Evolutionary conservation across 164 flowering plant species (phyloP).

Genomic region (Nymphaea thermarum): DNA sequence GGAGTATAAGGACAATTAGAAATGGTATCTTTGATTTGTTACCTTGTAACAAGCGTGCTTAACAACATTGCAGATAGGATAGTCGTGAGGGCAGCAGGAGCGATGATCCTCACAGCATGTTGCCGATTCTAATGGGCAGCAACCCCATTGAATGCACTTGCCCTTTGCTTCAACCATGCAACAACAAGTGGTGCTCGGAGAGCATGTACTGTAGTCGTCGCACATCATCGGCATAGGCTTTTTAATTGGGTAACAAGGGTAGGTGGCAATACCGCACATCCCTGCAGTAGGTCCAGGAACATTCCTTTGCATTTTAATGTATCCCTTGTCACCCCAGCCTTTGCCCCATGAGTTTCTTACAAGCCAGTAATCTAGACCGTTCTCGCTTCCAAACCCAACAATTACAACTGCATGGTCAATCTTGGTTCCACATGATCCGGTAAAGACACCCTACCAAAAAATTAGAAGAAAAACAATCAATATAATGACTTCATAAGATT

Average conservation of each 20-base stretch:
- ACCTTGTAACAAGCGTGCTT: constrained; percentile 48
- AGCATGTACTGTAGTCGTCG: constrained; percentile 45
- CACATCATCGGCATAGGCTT: constrained; percentile 46
- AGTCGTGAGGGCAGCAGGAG: constrained; percentile 92
- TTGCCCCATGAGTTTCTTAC: constrained; percentile 7
- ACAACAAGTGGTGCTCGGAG: constrained; percentile 67
- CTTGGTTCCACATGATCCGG: constrained; percentile 6
- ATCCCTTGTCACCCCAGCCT: constrained; percentile 6
- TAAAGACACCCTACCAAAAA: constrained; percentile 22
- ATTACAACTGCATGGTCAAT: constrained; percentile 4
- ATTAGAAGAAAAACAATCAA: too few relatives aligned
- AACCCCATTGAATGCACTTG: constrained; percentile 85
- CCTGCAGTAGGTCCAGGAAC: constrained; percentile 19
- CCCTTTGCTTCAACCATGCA: constrained; percentile 37
- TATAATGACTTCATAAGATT: neutral
- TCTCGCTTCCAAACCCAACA: constrained; percentile 6
- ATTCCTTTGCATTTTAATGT: constrained; percentile 22
- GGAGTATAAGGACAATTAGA: constrained; percentile 39
- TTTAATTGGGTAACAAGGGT: constrained; percentile 72
- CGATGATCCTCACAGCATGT: constrained; percentile 77
- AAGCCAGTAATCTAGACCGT: constrained; percentile 3
- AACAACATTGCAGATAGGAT: constrained; percentile 65
- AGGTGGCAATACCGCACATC: constrained; percentile 64
- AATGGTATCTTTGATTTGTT: constrained; percentile 77
- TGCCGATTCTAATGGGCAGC: constrained; percentile 86